These are phyloP conservation scores for Platanthera guangdongensis DNA, from an alignment of 106 monocot species.

Conservation along the genomic window DNA sequence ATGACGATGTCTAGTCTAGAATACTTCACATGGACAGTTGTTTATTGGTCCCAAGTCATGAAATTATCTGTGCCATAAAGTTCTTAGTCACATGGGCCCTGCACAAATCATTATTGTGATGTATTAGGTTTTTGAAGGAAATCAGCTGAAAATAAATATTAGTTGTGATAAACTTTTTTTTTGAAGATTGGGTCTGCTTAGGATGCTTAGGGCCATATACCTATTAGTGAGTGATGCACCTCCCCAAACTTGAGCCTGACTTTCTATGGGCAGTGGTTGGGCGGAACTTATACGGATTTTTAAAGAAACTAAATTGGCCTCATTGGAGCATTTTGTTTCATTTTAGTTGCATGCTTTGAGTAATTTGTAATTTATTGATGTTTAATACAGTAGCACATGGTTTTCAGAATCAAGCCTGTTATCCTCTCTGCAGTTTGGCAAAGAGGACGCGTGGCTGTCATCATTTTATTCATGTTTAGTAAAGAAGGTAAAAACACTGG, in stretches of 20 bases:
- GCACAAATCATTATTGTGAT: neutral
- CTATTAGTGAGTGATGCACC: neutral
- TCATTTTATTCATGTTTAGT: constrained; percentile 90
- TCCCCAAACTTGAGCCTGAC: neutral
- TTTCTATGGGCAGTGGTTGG: neutral
- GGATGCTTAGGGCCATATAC: neutral
- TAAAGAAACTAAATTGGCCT: neutral
- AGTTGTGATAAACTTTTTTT: neutral
- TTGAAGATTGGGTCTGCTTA: neutral
- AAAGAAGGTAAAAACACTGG: constrained; percentile 62
- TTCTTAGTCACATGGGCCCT: neutral
- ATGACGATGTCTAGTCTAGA: too few relatives aligned
- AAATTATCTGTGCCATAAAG: too few relatives aligned
- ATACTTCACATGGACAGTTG: too few relatives aligned
- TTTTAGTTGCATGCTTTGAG: neutral
- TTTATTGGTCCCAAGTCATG: too few relatives aligned
- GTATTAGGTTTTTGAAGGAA: neutral
- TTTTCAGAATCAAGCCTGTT: constrained; percentile 71
- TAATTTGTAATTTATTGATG: neutral
- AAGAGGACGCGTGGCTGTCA: constrained; percentile 80
- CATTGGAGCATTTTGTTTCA: neutral
- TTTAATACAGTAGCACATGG: constrained; percentile 3
- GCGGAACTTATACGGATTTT: neutral
- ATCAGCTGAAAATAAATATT: neutral
- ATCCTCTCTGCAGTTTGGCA: constrained; percentile 70